Evolutionary conservation across 1,139 yeast genomes (phyloP).

Genomic region (Suhomyces bolitotheri): DNA sequence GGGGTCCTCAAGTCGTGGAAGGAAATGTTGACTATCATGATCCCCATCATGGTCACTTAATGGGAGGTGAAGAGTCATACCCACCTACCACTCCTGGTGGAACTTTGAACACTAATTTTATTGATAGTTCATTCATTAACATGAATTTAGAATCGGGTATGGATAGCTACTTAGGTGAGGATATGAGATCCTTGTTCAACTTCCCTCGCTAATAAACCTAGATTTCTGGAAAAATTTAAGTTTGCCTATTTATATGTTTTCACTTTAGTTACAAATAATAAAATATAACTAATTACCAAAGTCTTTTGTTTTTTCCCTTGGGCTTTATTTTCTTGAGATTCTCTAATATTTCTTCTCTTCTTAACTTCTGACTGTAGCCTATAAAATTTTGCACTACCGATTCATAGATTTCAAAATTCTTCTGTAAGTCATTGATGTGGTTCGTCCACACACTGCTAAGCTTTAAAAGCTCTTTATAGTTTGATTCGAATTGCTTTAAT

Average conservation of each 20-base stretch:
- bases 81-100: slow-evolving; percentile 36
- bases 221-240: too few species aligned
- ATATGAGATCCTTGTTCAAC: slow-evolving; percentile 34
- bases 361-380: slow-evolving; percentile 64
- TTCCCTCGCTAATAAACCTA: slow-evolving; percentile 19
- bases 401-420: slow-evolving; percentile 65
- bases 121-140: slow-evolving; percentile 45
- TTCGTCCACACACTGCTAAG: slow-evolving; percentile 53
- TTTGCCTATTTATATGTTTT: too few species aligned
- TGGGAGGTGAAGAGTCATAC: slow-evolving; percentile 11
- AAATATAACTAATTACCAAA: too few species aligned
- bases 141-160: slow-evolving; percentile 48
- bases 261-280: too few species aligned
- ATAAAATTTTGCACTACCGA: slow-evolving; percentile 69
- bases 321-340: slow-evolving; percentile 29
- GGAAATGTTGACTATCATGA: slow-evolving; percentile 6
- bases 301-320: slow-evolving; percentile 11
- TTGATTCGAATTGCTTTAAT: slow-evolving; percentile 28
- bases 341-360: slow-evolving; percentile 50
- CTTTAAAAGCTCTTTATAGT: slow-evolving; percentile 32
- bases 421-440: slow-evolving; percentile 41
- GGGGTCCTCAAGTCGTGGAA: slow-evolving; percentile 2
- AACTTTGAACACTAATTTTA: slow-evolving; percentile 41
- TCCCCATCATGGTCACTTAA: slow-evolving; percentile 6
- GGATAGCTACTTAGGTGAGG: slow-evolving; percentile 37